phyloP scores from a whole-genome alignment of 192 early-diverging fungal species.

The Coemansia sp. region DNA sequence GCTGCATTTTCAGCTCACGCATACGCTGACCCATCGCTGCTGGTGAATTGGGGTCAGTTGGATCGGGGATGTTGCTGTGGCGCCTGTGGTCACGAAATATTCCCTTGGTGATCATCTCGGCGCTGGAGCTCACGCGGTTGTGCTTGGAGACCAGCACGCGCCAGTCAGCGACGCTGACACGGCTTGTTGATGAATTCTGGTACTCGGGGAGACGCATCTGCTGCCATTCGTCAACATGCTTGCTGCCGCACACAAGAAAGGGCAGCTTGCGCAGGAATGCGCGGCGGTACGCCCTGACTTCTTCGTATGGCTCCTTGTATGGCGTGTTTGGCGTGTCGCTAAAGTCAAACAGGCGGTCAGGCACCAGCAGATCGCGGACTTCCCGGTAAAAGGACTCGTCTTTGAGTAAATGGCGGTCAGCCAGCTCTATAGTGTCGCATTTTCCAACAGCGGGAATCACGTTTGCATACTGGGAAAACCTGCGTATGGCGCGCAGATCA shows the following conservation, averaged over 20 bases:
- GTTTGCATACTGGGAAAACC: constrained; percentile 29
- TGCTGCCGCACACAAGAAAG: constrained; percentile 39
- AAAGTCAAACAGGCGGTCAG: constrained; percentile 39
- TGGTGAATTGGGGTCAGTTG: neutral
- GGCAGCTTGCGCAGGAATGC: constrained; percentile 16
- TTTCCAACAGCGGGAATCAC: constrained; percentile 48
- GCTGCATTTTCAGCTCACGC: neutral
- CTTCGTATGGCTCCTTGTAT: constrained; percentile 9
- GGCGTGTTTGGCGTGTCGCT: constrained; percentile 20
- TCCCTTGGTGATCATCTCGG: constrained; percentile 21
- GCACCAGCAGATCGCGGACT: constrained; percentile 12
- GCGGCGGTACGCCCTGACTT: constrained; percentile 7
- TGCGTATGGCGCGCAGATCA: constrained; percentile 34
- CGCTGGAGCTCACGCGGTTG: constrained; percentile 29
- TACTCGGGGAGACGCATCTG: constrained; percentile 44
- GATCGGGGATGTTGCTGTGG: neutral
- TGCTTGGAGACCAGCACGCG: constrained; percentile 22
- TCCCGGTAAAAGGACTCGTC: constrained; percentile 23
- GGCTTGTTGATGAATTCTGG: constrained; percentile 21
- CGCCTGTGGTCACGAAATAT: constrained; percentile 31
- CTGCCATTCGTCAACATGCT: constrained; percentile 48
- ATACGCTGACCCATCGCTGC: neutral
- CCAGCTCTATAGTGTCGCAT: constrained; percentile 37
- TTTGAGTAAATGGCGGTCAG: constrained; percentile 29
- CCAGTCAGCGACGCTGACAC: constrained; percentile 35